Evolutionary conservation across 768 basidiomycete genomes (phyloP).

Genomic region (Leccinum rimulosum): DNA sequence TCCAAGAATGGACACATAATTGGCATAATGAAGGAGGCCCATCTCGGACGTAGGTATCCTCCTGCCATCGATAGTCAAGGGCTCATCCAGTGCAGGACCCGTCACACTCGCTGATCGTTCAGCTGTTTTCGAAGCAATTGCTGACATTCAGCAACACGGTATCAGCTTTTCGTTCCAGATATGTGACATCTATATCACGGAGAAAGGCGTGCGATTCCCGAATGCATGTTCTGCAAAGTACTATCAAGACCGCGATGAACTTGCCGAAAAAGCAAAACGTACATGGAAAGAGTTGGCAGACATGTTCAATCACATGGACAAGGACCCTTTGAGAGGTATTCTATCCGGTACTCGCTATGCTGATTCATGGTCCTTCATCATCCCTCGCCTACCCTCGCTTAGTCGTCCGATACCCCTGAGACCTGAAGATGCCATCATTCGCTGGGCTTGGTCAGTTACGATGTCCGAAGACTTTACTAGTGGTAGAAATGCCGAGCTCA

Average conservation of each 20-base stretch:
- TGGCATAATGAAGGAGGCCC: constrained; percentile 31
- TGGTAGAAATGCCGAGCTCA: neutral
- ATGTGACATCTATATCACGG: constrained; percentile 31
- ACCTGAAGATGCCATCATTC: constrained; percentile 19
- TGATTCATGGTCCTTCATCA: constrained; percentile 12
- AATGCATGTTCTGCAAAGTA: constrained; percentile 16
- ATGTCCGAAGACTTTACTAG: constrained; percentile 12
- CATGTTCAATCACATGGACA: constrained; percentile 20
- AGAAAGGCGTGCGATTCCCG: constrained; percentile 28
- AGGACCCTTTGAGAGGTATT: neutral
- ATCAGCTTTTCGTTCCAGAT: constrained; percentile 17
- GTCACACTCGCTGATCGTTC: constrained; percentile 25
- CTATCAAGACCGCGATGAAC: constrained; percentile 24
- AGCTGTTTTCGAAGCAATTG: constrained; percentile 29
- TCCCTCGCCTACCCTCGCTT: constrained; percentile 29
- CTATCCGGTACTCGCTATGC: constrained; percentile 5
- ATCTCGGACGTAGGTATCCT: constrained; percentile 25
- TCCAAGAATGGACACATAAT: constrained; percentile 29
- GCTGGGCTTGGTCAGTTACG: constrained; percentile 21
- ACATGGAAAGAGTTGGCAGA: constrained; percentile 19
- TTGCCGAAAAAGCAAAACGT: constrained; percentile 18
- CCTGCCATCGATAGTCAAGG: neutral
- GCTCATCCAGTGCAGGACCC: constrained; percentile 19
- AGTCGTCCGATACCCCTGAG: constrained; percentile 16
- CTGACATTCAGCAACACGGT: constrained; percentile 32